Percentiles rank a stretch among this genome's conserved stretches.
Conservation (phyloP, 2,329 filamentous ascomycete species). For the Intubia oerlemansii region DNA sequence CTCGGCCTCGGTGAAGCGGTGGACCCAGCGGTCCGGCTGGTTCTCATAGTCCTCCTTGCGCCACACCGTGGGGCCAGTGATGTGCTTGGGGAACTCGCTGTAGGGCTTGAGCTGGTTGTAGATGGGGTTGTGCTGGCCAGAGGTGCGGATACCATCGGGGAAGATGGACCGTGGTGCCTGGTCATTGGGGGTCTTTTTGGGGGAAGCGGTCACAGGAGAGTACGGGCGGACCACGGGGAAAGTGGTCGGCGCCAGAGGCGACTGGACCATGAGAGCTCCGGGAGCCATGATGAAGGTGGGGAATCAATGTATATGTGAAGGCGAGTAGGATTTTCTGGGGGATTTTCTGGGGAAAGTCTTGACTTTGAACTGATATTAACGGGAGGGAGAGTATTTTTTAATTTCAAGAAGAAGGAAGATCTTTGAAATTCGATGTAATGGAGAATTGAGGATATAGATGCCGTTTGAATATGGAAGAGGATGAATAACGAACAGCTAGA, state of each 20-base stretch:
- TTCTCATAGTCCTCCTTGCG: conserved; percentile 38
- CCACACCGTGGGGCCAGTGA: conserved; percentile 56
- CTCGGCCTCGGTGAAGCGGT: conserved; percentile 44
- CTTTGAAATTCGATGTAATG: no score
- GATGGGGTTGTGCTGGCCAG: conserved; percentile 51
- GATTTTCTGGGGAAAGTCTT: no score
- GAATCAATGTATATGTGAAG: neutral
- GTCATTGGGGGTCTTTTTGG: conserved; percentile 13
- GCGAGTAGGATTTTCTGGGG: no score
- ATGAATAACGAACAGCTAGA: no score
- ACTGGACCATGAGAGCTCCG: conserved; percentile 6
- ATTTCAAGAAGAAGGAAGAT: neutral
- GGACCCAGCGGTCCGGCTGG: conserved; percentile 49
- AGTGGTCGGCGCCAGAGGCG: neutral
- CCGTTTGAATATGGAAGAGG: no score
- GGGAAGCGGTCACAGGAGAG: no score
- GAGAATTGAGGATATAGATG: no score
- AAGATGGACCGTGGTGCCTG: conserved; percentile 17
- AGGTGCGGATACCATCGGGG: conserved; percentile 27
- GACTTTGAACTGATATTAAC: no score
- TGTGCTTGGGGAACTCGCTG: conserved; percentile 46
- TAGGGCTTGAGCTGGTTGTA: conserved; percentile 46
- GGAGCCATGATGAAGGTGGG: conserved; percentile 6
- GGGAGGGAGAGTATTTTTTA: neutral
- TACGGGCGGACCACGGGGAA: neutral